A percentile compares a stretch with the other conserved stretches of the same genome.
Evolutionary conservation across 306 rosid species (phyloP).

Genomic region (Calophaca sinica): DNA sequence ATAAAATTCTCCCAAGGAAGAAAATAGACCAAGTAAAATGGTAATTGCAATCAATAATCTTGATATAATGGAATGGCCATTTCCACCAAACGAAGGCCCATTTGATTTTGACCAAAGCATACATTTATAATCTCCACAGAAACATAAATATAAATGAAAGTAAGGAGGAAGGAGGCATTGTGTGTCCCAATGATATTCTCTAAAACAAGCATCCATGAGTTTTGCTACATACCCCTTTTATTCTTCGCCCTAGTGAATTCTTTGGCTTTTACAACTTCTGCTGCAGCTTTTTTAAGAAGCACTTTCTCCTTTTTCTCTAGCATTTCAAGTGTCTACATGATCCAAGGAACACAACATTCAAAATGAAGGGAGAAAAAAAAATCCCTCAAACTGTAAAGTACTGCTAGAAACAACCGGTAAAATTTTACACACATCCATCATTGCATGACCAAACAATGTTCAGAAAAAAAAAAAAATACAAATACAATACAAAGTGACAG

Average conservation of each 20-base stretch:
- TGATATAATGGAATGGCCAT: not conserved
- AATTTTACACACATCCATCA: not conserved
- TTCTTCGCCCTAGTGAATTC: conserved; percentile 85
- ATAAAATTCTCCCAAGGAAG: not conserved
- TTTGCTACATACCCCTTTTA: conserved; percentile 73
- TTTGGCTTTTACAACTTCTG: conserved; percentile 90
- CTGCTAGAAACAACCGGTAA: not conserved
- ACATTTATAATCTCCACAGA: conserved; percentile 11
- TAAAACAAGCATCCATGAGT: conserved; percentile 16
- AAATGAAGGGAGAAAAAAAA: not conserved
- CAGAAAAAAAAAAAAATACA: not conserved
- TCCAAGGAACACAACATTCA: conserved; percentile 30
- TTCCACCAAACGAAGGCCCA: not conserved
- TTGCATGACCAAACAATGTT: not conserved
- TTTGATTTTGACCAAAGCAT: conserved; percentile 8
- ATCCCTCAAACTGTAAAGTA: conserved; percentile 19
- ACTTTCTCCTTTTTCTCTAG: conserved; percentile 96
- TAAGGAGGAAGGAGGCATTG: not conserved
- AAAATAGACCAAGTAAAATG: not conserved
- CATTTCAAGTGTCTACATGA: conserved; percentile 90
- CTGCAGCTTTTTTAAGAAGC: conserved; percentile 71
- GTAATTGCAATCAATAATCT: conserved; percentile 11
- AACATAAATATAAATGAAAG: conserved; percentile 2
- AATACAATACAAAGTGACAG: not conserved
- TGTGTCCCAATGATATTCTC: conserved; percentile 1